Percentiles rank a stretch among this genome's conserved stretches.
phyloP scores from a whole-genome alignment of 2,329 filamentous ascomycete species.

The Alternaria infectoria region DNA sequence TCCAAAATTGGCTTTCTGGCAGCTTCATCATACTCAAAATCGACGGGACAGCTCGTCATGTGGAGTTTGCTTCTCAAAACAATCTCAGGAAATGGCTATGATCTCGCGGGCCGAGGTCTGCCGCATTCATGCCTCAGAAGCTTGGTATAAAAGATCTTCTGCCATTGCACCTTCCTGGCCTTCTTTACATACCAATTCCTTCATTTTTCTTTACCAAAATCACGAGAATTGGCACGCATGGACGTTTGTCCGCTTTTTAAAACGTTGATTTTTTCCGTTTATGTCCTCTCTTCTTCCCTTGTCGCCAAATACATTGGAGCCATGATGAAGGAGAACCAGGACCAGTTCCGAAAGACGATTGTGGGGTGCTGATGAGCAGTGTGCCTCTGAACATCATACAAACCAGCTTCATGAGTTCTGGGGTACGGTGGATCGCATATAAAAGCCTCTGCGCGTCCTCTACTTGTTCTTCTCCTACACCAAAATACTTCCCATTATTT shows the following conservation, averaged over 20 bases:
- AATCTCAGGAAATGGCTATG: neutral
- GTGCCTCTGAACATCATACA: neutral
- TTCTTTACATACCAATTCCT: too few species aligned
- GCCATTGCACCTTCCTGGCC: too few species aligned
- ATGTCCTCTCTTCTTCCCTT: too few species aligned
- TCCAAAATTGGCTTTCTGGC: neutral
- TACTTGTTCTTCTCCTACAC: neutral
- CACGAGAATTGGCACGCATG: too few species aligned
- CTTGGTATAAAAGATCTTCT: neutral
- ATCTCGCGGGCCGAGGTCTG: neutral
- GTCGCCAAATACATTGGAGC: too few species aligned
- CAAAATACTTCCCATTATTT: neutral
- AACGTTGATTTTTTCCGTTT: too few species aligned
- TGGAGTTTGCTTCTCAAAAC: neutral
- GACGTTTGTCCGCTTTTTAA: too few species aligned
- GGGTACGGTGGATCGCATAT: neutral
- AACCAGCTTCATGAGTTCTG: too few species aligned
- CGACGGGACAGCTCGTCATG: too few species aligned
- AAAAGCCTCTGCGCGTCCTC: fast-evolving
- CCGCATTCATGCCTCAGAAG: neutral
- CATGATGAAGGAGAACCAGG: neutral
- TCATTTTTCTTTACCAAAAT: too few species aligned
- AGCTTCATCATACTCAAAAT: neutral
- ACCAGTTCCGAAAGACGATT: neutral
- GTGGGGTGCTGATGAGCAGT: neutral